Percentiles rank a stretch among this genome's conserved stretches.
Evolutionary conservation across 805 yeast species (phyloP).

Genomic region (Cyberlindnera amylophila): DNA sequence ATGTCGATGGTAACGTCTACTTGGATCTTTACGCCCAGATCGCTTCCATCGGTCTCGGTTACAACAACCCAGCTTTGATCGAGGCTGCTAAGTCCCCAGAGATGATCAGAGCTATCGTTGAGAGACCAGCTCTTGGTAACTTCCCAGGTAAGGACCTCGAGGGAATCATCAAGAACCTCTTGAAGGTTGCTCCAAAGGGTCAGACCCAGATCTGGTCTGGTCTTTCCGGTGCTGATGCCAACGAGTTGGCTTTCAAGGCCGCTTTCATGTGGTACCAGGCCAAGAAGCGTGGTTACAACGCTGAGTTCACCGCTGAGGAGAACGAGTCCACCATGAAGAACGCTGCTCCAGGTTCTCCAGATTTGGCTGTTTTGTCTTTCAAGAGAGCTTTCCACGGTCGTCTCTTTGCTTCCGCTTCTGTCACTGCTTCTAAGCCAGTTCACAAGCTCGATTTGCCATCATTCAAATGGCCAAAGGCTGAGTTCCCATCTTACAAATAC

Average conservation of each 20-base stretch:
- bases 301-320: conserved; percentile 67
- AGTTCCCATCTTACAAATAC: conserved; percentile 79
- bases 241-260: conserved; percentile 83
- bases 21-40: conserved; percentile 81
- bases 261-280: conserved; percentile 78
- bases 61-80: conserved; percentile 74
- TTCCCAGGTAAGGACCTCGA: conserved; percentile 69
- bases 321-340: conserved; percentile 72
- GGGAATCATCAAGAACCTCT: conserved; percentile 41
- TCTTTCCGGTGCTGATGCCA: conserved; percentile 83
- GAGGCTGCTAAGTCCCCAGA: conserved; percentile 66
- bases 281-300: conserved; percentile 58
- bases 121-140: conserved; percentile 83
- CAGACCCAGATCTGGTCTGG: conserved; percentile 75
- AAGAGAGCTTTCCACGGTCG: conserved; percentile 93
- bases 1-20: conserved; percentile 71
- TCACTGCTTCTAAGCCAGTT: conserved; percentile 91
- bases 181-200: conserved; percentile 76
- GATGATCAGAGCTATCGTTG: conserved; percentile 69
- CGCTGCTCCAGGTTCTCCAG: conserved; percentile 85
- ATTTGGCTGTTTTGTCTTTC: conserved; percentile 80
- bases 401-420: conserved; percentile 84
- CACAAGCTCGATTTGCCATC: conserved; percentile 93
- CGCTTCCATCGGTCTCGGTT: conserved; percentile 81
- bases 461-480: conserved; percentile 96